A percentile compares a stretch with the other conserved stretches of the same genome.
These are phyloP conservation scores for Mortierella sp. DNA, from an alignment of 371 early-diverging fungal species.

Conservation along the genomic window DNA sequence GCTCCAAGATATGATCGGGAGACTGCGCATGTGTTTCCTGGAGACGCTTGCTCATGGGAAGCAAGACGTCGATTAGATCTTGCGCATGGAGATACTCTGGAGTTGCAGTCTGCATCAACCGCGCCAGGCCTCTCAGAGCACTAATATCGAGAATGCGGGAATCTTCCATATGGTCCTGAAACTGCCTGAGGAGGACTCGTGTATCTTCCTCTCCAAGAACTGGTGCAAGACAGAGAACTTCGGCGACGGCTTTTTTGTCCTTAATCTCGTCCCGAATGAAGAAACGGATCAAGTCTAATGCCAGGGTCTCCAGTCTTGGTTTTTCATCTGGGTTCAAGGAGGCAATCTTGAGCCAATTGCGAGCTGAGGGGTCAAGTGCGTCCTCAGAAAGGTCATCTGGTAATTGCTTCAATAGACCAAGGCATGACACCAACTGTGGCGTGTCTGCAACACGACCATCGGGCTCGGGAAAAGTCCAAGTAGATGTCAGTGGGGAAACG, in stretches of 20 bases:
- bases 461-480: constrained; percentile 1
- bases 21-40: constrained; percentile 17
- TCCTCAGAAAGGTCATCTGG: constrained; percentile 1
- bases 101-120: constrained; percentile 6
- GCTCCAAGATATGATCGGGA: neutral
- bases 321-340: constrained; percentile 9
- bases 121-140: constrained; percentile 16
- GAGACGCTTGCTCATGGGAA: constrained; percentile 1
- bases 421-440: constrained; percentile 7
- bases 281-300: constrained; percentile 1
- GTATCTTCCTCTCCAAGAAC: constrained; percentile 11
- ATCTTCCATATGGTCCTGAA: neutral
- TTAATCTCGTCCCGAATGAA: constrained; percentile 18
- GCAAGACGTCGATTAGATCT: constrained; percentile 18
- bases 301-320: constrained; percentile 11
- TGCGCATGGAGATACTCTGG: constrained; percentile 8
- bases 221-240: constrained; percentile 9
- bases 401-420: neutral
- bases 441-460: constrained; percentile 10
- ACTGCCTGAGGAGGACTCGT: constrained; percentile 2
- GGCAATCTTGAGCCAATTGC: constrained; percentile 8
- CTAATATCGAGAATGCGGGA: constrained; percentile 9
- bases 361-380: neutral
- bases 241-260: constrained; percentile 4
- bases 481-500: neutral